Evolutionary conservation across 148 eudicot genomes (phyloP).

Genomic region (Vaccinium corymbosum): DNA sequence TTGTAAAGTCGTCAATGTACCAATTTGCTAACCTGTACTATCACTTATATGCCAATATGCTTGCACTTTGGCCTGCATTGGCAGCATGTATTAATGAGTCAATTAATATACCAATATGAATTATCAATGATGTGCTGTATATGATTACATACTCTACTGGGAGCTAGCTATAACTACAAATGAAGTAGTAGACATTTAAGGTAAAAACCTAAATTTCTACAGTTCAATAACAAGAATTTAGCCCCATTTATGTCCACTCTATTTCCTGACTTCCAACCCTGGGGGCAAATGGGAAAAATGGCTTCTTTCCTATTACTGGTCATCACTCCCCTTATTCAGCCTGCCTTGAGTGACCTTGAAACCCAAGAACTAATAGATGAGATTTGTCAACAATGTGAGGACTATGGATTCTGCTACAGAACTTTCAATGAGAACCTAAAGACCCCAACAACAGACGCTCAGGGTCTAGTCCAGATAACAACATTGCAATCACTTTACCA

Average conservation of each 20-base stretch:
- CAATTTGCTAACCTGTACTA: not conserved
- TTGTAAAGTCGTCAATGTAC: not conserved
- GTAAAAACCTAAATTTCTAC: not conserved
- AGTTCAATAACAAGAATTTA: not conserved
- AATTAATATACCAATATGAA: not conserved
- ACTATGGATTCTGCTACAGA: not conserved
- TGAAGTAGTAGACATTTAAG: constrained; percentile 1
- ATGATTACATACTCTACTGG: not conserved
- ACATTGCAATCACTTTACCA: not conserved
- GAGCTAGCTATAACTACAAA: not conserved
- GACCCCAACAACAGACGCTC: not conserved
- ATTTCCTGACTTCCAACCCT: not conserved
- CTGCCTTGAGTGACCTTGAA: not conserved
- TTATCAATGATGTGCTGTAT: not conserved
- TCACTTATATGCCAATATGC: not conserved
- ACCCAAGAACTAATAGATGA: not conserved
- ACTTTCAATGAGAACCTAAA: constrained; percentile 5
- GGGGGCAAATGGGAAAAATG: not conserved
- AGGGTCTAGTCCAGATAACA: constrained; percentile 3
- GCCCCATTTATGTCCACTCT: not conserved
- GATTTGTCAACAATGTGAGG: constrained; percentile 5
- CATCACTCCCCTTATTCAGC: not conserved
- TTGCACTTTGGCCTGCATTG: not conserved
- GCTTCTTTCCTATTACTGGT: constrained; percentile 1
- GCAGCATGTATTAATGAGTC: not conserved